Base-by-base conservation (phyloP, 495 filamentous ascomycete species). In the Aeminium ludgeri region DNA sequence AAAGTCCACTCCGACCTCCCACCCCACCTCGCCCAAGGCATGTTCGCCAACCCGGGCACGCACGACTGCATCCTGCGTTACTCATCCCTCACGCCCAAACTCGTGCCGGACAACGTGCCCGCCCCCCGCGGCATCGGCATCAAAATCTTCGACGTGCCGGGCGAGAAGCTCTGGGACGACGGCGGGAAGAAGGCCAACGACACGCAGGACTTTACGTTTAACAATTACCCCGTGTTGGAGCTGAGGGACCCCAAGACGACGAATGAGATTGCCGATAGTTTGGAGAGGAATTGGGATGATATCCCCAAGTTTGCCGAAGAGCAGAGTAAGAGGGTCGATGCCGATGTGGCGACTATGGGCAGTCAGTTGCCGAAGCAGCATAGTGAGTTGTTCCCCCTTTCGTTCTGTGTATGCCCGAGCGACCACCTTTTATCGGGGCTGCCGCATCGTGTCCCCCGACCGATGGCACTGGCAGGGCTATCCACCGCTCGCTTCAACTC, bases 161-260 rank as follows among this genome's bases (percentile, higher is more conserved):
- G 64, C n/a, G 62, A 68, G 31, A 51, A 51, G 44, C 63, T 64
- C 49, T 65, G 63, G 40, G 61, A 59, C 30, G 52, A 59, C 37
- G 55, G 54, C 43, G n/a, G n/a, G n/a, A n/a, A n/a, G n/a, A n/a
- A n/a, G n/a, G n/a, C n/a, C n/a, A 56, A 45, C 29, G 51, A 58
- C 2, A 62, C 65, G 5, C 62, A 68, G 37, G 62, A 67, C 48
- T 62, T 65, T 39, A 60, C 65, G 28, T 65, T 69, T 43, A 69
- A 71, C 46, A 62, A 55, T 48, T 64, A 57, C 10, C 68, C 63
- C 3, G 59, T 59, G 6, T 54, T 68, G 27, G 63, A 72, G 35
- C 58, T 70, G 10, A 56, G 60, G 10, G 55, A 63, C 36, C 58
- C 64, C 6, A 65, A 64, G 43, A 61, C 59, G 18, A 66, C 64